phyloP scores from a whole-genome alignment of 139 green algal species.

The Chlorella sp. region DNA sequence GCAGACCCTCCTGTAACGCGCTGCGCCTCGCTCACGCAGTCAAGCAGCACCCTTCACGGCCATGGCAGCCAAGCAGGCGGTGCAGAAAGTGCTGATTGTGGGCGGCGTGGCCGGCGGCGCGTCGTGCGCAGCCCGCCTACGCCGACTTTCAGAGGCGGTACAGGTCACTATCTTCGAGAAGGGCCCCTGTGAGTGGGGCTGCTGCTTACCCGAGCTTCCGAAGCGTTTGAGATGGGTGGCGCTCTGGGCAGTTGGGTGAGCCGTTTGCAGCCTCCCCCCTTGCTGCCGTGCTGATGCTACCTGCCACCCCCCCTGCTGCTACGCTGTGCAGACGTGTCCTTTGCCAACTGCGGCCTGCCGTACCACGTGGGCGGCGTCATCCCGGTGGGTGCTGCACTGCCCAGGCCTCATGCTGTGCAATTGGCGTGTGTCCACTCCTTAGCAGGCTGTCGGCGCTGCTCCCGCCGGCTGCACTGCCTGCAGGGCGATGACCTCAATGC shows the following conservation, averaged over 20 bases:
- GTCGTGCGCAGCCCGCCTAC: constrained; percentile 47
- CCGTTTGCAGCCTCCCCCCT: too few species aligned
- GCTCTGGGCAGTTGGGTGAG: too few species aligned
- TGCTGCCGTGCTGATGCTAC: too few species aligned
- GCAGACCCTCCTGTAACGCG: too few species aligned
- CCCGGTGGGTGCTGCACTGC: background rate
- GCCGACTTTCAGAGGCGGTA: background rate
- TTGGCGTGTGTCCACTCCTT: too few species aligned
- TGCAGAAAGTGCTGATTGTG: constrained; percentile 52
- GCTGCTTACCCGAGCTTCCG: too few species aligned
- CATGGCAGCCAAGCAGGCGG: background rate
- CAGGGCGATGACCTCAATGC: too few species aligned
- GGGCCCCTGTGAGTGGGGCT: constrained; percentile 40
- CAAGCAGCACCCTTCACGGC: background rate
- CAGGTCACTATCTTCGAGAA: constrained; percentile 66
- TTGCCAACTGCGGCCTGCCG: constrained; percentile 69
- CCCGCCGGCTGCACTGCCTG: too few species aligned
- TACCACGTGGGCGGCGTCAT: constrained; percentile 60
- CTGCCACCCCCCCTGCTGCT: too few species aligned
- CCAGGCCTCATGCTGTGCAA: background rate
- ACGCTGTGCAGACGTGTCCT: constrained; percentile 43
- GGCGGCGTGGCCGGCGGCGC: constrained; percentile 61
- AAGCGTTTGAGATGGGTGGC: too few species aligned
- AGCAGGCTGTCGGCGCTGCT: too few species aligned
- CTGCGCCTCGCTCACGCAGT: too few species aligned